These are phyloP conservation scores for Hirsutella thompsonii DNA, from an alignment of 2,329 filamentous ascomycete genomes.

Conservation along the genomic window DNA sequence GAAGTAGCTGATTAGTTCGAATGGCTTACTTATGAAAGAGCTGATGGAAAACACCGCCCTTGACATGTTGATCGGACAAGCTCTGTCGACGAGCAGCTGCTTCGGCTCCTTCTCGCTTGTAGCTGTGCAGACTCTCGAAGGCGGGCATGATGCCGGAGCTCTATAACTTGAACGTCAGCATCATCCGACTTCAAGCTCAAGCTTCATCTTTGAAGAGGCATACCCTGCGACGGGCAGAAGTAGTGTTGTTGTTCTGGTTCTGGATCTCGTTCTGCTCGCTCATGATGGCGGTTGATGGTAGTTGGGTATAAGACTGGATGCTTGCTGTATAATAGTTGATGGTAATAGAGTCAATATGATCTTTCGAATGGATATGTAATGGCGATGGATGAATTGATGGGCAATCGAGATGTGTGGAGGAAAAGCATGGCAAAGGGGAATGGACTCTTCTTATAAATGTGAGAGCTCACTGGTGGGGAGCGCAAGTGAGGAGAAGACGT, in stretches of 20 bases:
- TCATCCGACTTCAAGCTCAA: no score
- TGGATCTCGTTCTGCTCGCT: constrained; percentile 13
- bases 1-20: not conserved
- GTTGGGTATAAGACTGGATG: not conserved
- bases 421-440: no score
- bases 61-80: constrained; percentile 37
- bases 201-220: no score
- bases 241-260: constrained; percentile 7
- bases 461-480: no score
- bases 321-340: no score
- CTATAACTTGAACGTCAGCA: no score
- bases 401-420: no score
- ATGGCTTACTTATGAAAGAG: constrained; percentile 43
- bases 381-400: no score
- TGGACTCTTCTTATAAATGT: no score
- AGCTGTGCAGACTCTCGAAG: constrained; percentile 37
- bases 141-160: constrained; percentile 32
- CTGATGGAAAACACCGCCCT: constrained; percentile 35
- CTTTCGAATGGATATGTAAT: no score
- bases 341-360: no score
- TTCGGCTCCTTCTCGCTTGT: constrained; percentile 31
- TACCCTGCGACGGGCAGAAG: constrained; percentile 16
- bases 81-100: constrained; percentile 35
- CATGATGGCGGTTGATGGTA: constrained; percentile 10
- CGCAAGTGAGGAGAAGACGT: no score